These are phyloP conservation scores for Penicillium carneum DNA, from an alignment of 2,329 filamentous ascomycete species.

Conservation along the genomic window DNA sequence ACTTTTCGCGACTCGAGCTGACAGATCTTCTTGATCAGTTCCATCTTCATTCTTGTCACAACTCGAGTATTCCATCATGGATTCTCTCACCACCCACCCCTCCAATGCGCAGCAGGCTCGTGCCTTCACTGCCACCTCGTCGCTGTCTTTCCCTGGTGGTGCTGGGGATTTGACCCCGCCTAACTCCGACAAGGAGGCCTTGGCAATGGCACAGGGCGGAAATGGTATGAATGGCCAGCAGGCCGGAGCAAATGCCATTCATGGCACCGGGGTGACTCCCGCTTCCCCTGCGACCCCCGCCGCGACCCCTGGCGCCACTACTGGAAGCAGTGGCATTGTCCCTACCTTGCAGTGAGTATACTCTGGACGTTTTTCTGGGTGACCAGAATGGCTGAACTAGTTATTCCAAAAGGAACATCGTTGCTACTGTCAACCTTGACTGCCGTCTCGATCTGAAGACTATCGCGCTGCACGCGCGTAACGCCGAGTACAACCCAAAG, in stretches of 20 bases:
- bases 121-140: constrained; percentile 91
- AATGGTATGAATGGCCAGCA: constrained; percentile 63
- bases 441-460: constrained; percentile 98
- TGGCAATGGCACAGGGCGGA: constrained; percentile 52
- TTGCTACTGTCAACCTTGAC: constrained; percentile 97
- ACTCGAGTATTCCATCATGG: constrained; percentile 67
- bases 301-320: constrained; percentile 83
- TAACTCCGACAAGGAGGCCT: constrained; percentile 71
- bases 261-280: constrained; percentile 82
- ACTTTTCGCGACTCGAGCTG: constrained; percentile 1
- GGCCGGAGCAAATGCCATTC: constrained; percentile 65
- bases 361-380: constrained; percentile 54
- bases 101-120: constrained; percentile 90
- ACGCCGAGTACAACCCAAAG: constrained; percentile 98
- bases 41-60: constrained; percentile 11
- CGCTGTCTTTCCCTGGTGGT: constrained; percentile 87
- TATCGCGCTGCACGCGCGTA: constrained; percentile 95
- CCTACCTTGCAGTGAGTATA: constrained; percentile 96
- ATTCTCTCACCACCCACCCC: constrained; percentile 89
- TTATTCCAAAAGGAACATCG: constrained; percentile 80
- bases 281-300: constrained; percentile 72
- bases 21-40: background rate
- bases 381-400: constrained; percentile 60
- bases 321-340: constrained; percentile 86
- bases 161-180: constrained; percentile 84